phyloP scores from a whole-genome alignment of 768 basidiomycete species.

The Suillus brevipes region DNA sequence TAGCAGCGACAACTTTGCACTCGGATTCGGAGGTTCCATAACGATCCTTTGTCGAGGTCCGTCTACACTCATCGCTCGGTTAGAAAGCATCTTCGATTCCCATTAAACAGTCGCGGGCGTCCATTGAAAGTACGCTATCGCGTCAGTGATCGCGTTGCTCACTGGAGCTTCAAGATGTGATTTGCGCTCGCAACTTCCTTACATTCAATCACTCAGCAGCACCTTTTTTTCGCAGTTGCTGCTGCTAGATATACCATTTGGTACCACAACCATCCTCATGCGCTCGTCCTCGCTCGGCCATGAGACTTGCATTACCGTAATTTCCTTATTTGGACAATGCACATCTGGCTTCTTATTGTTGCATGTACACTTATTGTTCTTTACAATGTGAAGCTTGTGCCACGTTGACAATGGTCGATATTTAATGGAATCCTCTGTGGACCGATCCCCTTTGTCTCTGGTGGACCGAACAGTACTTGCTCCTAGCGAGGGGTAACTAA shows the following conservation, averaged over 20 bases:
- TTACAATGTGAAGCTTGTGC: not conserved
- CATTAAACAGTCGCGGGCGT: not conserved
- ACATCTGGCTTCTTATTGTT: slow-evolving; percentile 17
- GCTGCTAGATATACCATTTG: not conserved
- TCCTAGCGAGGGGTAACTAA: slow-evolving; percentile 12
- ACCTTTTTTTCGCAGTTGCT: not conserved
- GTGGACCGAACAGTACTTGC: slow-evolving; percentile 18
- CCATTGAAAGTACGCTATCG: not conserved
- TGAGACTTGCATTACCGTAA: not conserved
- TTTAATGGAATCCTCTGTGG: slow-evolving; percentile 13
- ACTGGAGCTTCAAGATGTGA: not conserved
- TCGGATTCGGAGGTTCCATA: slow-evolving; percentile 19
- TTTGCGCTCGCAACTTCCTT: not conserved
- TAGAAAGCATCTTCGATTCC: not conserved
- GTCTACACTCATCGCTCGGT: not conserved
- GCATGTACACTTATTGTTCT: slow-evolving; percentile 24
- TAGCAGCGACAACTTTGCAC: slow-evolving; percentile 62
- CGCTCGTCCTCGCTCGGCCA: not conserved
- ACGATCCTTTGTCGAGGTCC: not conserved
- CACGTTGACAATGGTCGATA: slow-evolving; percentile 14
- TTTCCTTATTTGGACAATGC: slow-evolving; percentile 31
- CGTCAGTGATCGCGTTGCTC: not conserved
- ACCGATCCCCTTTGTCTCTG: slow-evolving; percentile 19
- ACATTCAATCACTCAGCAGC: not conserved
- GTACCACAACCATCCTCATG: not conserved